These are phyloP conservation scores for Mucor piriformis DNA, from an alignment of 371 early-diverging fungal genomes.

Conservation along the genomic window DNA sequence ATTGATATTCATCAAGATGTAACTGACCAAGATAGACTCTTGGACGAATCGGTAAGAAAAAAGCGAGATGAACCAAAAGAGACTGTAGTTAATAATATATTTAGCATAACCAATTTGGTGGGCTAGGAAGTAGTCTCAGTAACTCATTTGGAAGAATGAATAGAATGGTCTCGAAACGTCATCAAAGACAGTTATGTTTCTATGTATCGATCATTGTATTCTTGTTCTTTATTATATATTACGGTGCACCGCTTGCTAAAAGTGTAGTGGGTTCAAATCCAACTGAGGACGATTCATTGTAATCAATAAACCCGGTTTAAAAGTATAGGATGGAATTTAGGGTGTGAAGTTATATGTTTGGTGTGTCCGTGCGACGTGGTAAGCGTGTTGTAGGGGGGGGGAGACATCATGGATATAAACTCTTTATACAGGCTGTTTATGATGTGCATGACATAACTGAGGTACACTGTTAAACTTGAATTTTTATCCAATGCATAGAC, in stretches of 20 bases:
- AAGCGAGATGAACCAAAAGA: not conserved
- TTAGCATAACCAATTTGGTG: slow-evolving; percentile 42
- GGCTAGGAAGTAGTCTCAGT: slow-evolving; percentile 33
- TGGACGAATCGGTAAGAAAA: slow-evolving; percentile 44
- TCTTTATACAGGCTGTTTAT: too few species aligned
- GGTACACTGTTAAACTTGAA: too few species aligned
- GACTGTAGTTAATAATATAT: not conserved
- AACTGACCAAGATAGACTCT: slow-evolving; percentile 39
- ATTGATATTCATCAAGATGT: slow-evolving; percentile 53
- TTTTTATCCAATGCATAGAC: too few species aligned
- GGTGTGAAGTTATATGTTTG: too few species aligned
- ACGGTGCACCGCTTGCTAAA: slow-evolving; percentile 20
- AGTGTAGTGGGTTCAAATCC: not conserved
- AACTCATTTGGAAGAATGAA: slow-evolving; percentile 45
- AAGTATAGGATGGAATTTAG: not conserved
- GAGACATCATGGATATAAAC: too few species aligned
- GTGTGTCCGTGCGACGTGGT: too few species aligned
- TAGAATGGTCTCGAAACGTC: slow-evolving; percentile 50
- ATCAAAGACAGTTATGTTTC: slow-evolving; percentile 45
- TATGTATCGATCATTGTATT: slow-evolving; percentile 34
- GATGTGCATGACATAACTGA: too few species aligned
- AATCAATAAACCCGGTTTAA: not conserved
- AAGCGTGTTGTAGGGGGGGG: too few species aligned
- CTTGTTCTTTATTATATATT: slow-evolving; percentile 40
- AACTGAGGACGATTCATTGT: not conserved